These are phyloP conservation scores for Singerocomus inundabilis DNA, from an alignment of 1,284 basidiomycete genomes.

Conservation along the genomic window DNA sequence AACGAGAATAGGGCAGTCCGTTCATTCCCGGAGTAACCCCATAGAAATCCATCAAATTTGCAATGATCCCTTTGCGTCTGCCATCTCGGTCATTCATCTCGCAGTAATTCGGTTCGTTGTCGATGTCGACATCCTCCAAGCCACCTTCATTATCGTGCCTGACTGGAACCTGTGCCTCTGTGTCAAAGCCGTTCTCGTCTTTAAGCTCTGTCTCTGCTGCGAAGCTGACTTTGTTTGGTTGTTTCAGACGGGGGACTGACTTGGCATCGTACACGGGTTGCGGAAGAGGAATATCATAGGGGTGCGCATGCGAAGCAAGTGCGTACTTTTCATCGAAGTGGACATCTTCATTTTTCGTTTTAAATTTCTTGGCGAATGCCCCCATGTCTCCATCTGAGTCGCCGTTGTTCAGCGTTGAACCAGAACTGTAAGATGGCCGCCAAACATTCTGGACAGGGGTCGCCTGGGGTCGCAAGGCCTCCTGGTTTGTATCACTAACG, in stretches of 20 bases:
- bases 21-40: slow-evolving; percentile 31
- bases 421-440: slow-evolving; percentile 29
- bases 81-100: slow-evolving; percentile 28
- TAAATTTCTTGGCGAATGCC: slow-evolving; percentile 17
- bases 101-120: slow-evolving; percentile 12
- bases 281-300: slow-evolving; percentile 57
- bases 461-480: slow-evolving; percentile 11
- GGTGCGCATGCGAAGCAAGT: slow-evolving; percentile 56
- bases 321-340: slow-evolving; percentile 39
- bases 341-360: slow-evolving; percentile 14
- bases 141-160: slow-evolving; percentile 2
- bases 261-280: slow-evolving; percentile 37
- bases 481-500: slow-evolving; percentile 7
- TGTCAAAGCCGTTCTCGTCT: slow-evolving; percentile 21
- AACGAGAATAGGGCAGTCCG: slow-evolving; percentile 31
- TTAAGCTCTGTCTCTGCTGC: slow-evolving; percentile 12
- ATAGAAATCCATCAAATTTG: slow-evolving; percentile 57
- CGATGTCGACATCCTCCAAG: slow-evolving; percentile 6
- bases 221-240: slow-evolving; percentile 27
- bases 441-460: slow-evolving; percentile 16
- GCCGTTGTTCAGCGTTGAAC: slow-evolving; percentile 32
- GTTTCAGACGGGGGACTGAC: slow-evolving; percentile 13
- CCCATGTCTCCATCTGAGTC: slow-evolving; percentile 23
- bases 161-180: slow-evolving; percentile 23
- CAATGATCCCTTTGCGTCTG: slow-evolving; percentile 35